Evolutionary conservation across 2,329 filamentous ascomycete species (phyloP).

Genomic region (Colletotrichum siamense): DNA sequence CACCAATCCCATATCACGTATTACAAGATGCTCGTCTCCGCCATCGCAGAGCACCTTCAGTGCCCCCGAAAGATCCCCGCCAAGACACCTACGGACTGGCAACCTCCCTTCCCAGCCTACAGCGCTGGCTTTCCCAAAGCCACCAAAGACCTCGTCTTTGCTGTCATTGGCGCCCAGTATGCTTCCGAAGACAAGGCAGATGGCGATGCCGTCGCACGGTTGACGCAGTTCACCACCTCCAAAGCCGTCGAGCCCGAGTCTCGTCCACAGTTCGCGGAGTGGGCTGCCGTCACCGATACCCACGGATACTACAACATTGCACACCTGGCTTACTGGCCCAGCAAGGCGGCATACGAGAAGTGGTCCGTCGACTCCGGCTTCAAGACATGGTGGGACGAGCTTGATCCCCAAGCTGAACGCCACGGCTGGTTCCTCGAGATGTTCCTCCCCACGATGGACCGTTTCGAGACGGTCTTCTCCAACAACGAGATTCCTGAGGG

Average conservation of each 20-base stretch:
- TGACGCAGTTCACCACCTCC: slow-evolving; percentile 14
- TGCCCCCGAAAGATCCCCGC: slow-evolving; percentile 12
- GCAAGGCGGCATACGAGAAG: slow-evolving; percentile 27
- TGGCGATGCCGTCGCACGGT: not conserved
- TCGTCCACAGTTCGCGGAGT: slow-evolving; percentile 13
- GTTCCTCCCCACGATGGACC: slow-evolving; percentile 44
- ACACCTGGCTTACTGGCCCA: slow-evolving; percentile 44
- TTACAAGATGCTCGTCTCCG: slow-evolving; percentile 18
- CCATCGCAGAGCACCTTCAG: slow-evolving; percentile 22
- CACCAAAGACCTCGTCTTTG: slow-evolving; percentile 20
- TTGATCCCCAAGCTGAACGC: slow-evolving; percentile 26
- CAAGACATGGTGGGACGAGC: slow-evolving; percentile 39
- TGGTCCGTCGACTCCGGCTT: slow-evolving; percentile 42
- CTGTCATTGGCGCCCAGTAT: slow-evolving; percentile 23
- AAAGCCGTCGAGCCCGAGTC: not conserved
- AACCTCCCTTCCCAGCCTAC: slow-evolving; percentile 22
- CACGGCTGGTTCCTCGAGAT: slow-evolving; percentile 49
- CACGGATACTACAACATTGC: slow-evolving; percentile 23
- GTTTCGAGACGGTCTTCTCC: slow-evolving; percentile 49
- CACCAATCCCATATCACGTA: not conserved
- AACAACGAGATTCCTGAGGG: slow-evolving; percentile 40
- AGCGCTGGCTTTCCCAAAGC: slow-evolving; percentile 21
- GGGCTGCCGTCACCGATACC: slow-evolving; percentile 21
- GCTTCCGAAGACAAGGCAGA: not conserved
- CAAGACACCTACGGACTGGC: slow-evolving; percentile 13